Conservation (phyloP, 2,329 filamentous ascomycete species). For the Pyrenochaeta sp. region DNA sequence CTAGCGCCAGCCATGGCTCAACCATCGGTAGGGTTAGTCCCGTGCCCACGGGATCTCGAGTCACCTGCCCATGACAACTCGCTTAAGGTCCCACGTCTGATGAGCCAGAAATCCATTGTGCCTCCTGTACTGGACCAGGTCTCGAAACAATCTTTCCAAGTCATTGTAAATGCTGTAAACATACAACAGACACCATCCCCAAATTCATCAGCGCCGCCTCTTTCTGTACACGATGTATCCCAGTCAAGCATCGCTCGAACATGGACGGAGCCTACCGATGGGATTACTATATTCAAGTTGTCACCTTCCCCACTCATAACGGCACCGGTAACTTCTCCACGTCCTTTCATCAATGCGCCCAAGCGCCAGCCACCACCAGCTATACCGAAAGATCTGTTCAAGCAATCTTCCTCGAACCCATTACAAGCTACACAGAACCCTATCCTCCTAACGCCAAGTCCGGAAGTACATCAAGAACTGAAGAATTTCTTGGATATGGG, state of each 20-base stretch:
- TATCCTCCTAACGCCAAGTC: neutral
- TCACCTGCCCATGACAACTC: no score
- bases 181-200: neutral
- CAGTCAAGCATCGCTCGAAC: neutral
- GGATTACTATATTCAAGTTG: neutral
- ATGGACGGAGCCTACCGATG: neutral
- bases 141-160: neutral
- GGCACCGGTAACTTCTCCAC: slow-evolving; percentile 9
- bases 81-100: no score
- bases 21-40: no score
- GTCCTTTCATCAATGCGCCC: slow-evolving; percentile 11
- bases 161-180: neutral
- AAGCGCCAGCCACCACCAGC: neutral
- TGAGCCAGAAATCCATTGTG: no score
- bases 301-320: slow-evolving; percentile 5
- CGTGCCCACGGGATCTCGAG: no score
- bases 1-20: no score
- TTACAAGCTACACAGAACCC: neutral
- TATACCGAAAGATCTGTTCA: neutral
- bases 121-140: no score
- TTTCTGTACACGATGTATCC: neutral
- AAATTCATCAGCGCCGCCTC: neutral
- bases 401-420: neutral
- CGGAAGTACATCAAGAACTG: slow-evolving; percentile 9
- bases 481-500: slow-evolving; percentile 30